Evolutionary conservation across 139 green algal genomes (phyloP).

Genomic region (Coccomyxa sp.): DNA sequence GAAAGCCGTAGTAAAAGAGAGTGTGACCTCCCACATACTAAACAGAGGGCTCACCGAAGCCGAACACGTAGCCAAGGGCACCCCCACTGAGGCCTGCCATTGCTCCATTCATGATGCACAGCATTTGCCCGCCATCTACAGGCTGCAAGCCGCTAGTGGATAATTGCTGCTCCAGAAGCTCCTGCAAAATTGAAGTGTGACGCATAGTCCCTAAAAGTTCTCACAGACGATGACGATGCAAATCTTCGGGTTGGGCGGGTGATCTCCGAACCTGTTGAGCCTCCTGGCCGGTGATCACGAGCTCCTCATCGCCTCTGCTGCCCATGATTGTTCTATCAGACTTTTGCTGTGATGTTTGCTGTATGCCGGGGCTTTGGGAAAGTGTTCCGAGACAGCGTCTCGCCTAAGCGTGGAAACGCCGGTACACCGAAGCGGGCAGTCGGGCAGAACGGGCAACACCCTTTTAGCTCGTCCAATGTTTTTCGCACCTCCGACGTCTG

Average conservation of each 20-base stretch:
- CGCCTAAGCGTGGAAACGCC: no score
- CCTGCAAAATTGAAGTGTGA: background rate
- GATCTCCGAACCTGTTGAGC: background rate
- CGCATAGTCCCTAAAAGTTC: background rate
- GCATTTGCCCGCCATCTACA: slow-evolving; percentile 18
- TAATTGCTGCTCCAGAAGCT: background rate
- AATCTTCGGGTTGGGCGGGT: background rate
- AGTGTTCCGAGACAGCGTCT: no score
- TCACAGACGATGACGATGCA: no score
- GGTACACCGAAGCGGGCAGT: background rate
- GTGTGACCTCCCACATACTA: background rate
- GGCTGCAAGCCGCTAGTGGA: background rate
- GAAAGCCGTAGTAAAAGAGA: background rate
- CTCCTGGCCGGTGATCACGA: background rate
- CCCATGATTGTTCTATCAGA: background rate
- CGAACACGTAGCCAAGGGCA: slow-evolving; percentile 51
- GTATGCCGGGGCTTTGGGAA: background rate
- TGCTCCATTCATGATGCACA: slow-evolving; percentile 40
- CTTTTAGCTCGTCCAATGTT: background rate
- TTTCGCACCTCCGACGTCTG: no score
- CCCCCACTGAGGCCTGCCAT: slow-evolving; percentile 33
- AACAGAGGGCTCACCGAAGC: slow-evolving; percentile 37
- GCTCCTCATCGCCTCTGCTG: background rate
- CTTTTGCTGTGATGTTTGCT: background rate
- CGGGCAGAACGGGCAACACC: background rate